These are phyloP conservation scores for Cladosporium phlei DNA, from an alignment of 2,329 filamentous ascomycete species.

Conservation along the genomic window DNA sequence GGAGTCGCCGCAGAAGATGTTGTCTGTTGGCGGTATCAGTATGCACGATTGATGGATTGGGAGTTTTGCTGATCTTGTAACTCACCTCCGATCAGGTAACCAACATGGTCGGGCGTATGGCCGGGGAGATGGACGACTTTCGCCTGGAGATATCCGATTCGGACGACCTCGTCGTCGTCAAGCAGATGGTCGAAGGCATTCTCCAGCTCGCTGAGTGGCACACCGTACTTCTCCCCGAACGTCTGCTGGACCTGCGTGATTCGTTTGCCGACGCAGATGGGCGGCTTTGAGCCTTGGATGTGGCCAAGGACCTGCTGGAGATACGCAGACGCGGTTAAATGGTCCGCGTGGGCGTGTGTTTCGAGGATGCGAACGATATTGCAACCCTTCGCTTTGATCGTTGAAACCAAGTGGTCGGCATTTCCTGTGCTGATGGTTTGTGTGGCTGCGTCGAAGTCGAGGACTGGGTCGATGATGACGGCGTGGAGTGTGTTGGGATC, in stretches of 20 bases:
- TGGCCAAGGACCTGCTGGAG: conserved; percentile 45
- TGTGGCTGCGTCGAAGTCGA: conserved; percentile 50
- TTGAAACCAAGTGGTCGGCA: conserved; percentile 49
- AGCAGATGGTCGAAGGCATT: conserved; percentile 51
- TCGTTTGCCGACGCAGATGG: conserved; percentile 53
- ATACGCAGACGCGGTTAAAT: conserved; percentile 56
- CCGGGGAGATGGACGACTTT: conserved; percentile 54
- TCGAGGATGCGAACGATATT: conserved; percentile 53
- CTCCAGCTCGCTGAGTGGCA: conserved; percentile 41
- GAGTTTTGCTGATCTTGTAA: too few species aligned
- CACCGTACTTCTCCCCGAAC: conserved; percentile 48
- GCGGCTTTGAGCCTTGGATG: conserved; percentile 35
- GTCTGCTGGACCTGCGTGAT: conserved; percentile 49
- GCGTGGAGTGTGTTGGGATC: conserved; percentile 48
- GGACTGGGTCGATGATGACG: conserved; percentile 58
- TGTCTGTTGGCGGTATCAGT: too few species aligned
- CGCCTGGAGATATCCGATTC: conserved; percentile 45
- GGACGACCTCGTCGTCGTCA: conserved; percentile 51
- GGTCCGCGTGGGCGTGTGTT: conserved; percentile 59
- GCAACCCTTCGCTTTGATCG: conserved; percentile 45
- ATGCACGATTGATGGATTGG: too few species aligned
- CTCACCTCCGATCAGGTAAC: conserved; percentile 49
- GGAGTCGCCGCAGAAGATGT: conserved; percentile 36
- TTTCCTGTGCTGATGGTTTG: conserved; percentile 45
- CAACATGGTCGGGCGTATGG: conserved; percentile 58